phyloP scores from a whole-genome alignment of 129 eudicot species.

The Tagetes patula region DNA sequence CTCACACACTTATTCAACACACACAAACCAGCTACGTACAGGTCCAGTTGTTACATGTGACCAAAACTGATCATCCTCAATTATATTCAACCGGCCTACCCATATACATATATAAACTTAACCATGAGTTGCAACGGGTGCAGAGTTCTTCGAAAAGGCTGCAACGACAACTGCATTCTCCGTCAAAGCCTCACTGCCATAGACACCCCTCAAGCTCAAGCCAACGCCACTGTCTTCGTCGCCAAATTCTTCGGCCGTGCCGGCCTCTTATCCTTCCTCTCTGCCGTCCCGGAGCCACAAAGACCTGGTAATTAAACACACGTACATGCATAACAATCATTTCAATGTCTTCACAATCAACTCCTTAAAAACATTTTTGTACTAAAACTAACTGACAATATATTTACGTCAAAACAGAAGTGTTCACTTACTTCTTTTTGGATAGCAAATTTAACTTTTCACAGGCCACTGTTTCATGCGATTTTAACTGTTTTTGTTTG shows the following conservation, averaged over 20 bases:
- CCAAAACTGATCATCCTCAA: not conserved
- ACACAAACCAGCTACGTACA: not conserved
- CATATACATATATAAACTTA: not conserved
- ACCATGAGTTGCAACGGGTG: conserved; percentile 87
- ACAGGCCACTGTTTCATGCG: too few relatives aligned
- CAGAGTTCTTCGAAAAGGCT: conserved; percentile 74
- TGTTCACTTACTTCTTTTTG: too few relatives aligned
- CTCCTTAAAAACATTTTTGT: too few relatives aligned
- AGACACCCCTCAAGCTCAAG: conserved; percentile 66
- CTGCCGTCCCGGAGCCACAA: conserved; percentile 35
- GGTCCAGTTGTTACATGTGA: not conserved
- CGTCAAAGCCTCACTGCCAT: conserved; percentile 52
- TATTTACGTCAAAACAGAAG: too few relatives aligned
- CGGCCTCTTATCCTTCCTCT: conserved; percentile 40
- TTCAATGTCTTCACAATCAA: not conserved
- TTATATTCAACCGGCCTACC: not conserved
- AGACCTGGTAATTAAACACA: conserved; percentile 33
- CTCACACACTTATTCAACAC: not conserved
- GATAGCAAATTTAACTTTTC: too few relatives aligned
- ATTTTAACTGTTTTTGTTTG: not conserved
- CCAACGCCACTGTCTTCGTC: conserved; percentile 51
- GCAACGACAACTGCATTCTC: conserved; percentile 74
- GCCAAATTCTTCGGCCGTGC: conserved; percentile 47
- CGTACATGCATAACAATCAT: too few relatives aligned
- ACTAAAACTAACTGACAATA: too few relatives aligned